Conservation (phyloP, 768 basidiomycete species). For the Omphalotus guepiniiformis region DNA sequence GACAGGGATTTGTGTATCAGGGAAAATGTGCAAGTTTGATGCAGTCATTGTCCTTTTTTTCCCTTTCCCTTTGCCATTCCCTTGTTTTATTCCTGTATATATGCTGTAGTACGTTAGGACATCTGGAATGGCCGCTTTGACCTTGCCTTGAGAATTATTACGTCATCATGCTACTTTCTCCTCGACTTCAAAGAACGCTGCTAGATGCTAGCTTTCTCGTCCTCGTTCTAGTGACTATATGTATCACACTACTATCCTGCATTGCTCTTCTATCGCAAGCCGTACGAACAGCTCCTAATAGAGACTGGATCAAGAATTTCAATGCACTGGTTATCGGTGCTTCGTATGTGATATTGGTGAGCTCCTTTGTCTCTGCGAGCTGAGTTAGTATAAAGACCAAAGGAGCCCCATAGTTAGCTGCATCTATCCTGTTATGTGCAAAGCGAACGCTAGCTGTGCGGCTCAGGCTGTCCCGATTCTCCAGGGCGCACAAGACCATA, state of each 20-base stretch:
- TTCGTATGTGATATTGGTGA: slow-evolving; percentile 62
- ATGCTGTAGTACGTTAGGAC: slow-evolving; percentile 2
- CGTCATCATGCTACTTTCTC: slow-evolving; percentile 21
- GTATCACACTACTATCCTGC: slow-evolving; percentile 60
- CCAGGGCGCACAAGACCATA: slow-evolving; percentile 53
- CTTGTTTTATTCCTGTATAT: background rate
- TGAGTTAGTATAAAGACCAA: background rate
- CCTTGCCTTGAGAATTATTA: background rate
- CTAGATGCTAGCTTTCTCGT: slow-evolving; percentile 52
- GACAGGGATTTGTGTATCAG: slow-evolving; percentile 19
- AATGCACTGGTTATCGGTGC: slow-evolving; percentile 65
- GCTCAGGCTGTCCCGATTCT: slow-evolving; percentile 60
- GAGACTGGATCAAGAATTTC: slow-evolving; percentile 57
- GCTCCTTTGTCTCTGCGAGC: background rate
- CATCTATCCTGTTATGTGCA: slow-evolving; percentile 57
- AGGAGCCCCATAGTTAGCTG: slow-evolving; percentile 45
- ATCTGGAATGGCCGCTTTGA: background rate
- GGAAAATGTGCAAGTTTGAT: slow-evolving; percentile 41
- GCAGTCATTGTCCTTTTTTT: slow-evolving; percentile 11
- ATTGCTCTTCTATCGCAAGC: slow-evolving; percentile 67
- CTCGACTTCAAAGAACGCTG: slow-evolving; percentile 43
- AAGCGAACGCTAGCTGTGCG: slow-evolving; percentile 69
- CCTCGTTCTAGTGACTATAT: slow-evolving; percentile 44
- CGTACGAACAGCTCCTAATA: slow-evolving; percentile 54
- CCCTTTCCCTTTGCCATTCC: background rate